A percentile compares a stretch with the other conserved stretches of the same genome.
Evolutionary conservation across 768 basidiomycete genomes (phyloP).

Genomic region (Termitomyces sp.): DNA sequence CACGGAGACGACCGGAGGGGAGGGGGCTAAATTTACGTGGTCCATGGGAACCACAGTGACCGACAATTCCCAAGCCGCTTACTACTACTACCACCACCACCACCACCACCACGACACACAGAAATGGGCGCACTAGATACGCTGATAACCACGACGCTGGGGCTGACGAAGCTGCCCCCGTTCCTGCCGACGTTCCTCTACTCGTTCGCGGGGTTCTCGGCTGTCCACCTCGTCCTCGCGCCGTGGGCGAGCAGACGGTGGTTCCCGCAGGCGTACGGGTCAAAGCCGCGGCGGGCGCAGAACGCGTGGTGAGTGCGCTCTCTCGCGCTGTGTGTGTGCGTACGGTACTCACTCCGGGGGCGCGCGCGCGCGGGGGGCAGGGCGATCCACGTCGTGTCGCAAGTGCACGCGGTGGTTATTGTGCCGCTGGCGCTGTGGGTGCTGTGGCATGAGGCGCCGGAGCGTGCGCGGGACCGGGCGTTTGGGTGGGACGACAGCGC

Average conservation of each 20-base stretch:
- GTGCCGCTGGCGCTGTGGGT: conserved; percentile 57
- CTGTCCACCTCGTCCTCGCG: conserved; percentile 52
- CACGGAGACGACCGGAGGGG: too few relatives aligned
- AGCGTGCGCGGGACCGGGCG: conserved; percentile 53
- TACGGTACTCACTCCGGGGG: too few relatives aligned
- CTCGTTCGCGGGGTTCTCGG: conserved; percentile 51
- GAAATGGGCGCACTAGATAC: conserved; percentile 3
- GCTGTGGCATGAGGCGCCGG: conserved; percentile 33
- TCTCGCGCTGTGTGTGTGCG: not conserved
- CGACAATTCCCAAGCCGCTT: too few relatives aligned
- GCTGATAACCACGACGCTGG: conserved; percentile 21
- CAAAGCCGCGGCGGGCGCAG: conserved; percentile 36
- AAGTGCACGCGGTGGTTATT: conserved; percentile 64
- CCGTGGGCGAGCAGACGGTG: conserved; percentile 43
- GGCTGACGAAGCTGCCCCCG: conserved; percentile 48
- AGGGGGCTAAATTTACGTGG: too few relatives aligned
- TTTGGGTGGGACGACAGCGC: conserved; percentile 67
- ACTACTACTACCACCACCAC: too few relatives aligned
- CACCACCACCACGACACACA: too few relatives aligned
- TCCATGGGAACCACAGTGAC: too few relatives aligned
- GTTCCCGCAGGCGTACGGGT: conserved; percentile 46
- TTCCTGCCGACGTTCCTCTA: conserved; percentile 49
- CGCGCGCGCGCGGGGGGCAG: conserved; percentile 31
- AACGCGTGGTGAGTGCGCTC: conserved; percentile 51
- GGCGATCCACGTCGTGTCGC: conserved; percentile 68